A percentile compares a stretch with the other conserved stretches of the same genome.
Evolutionary conservation across 106 monocot genomes (phyloP).

Genomic region (Triglochin maritima): DNA sequence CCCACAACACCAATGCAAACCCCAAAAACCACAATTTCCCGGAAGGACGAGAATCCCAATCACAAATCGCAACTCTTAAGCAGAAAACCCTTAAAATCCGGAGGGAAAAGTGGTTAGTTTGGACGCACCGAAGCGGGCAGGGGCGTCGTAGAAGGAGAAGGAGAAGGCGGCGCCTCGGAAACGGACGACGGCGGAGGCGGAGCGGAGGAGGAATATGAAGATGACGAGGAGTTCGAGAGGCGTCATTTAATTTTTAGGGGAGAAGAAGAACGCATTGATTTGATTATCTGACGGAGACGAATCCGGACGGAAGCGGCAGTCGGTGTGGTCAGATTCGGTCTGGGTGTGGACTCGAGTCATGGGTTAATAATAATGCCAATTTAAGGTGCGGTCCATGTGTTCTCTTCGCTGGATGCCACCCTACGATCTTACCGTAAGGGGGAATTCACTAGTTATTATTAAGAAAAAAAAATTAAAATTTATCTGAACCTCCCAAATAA

Average conservation of each 20-base stretch:
- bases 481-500: too few relatives aligned
- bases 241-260: background rate
- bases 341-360: too few relatives aligned
- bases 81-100: background rate
- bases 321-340: too few relatives aligned
- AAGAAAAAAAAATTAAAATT: too few relatives aligned
- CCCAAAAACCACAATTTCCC: background rate
- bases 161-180: constrained; percentile 42
- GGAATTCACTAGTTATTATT: too few relatives aligned
- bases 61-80: background rate
- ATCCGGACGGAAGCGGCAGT: background rate
- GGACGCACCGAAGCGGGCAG: constrained; percentile 61
- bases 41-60: background rate
- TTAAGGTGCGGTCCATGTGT: too few relatives aligned
- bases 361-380: too few relatives aligned
- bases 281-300: too few relatives aligned
- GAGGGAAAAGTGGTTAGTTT: background rate
- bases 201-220: constrained; percentile 23
- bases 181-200: constrained; percentile 45
- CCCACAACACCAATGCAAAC: too few relatives aligned
- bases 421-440: too few relatives aligned
- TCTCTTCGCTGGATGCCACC: too few relatives aligned
- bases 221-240: background rate
- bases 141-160: constrained; percentile 79
- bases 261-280: background rate